These are phyloP conservation scores for Radiomyces spectabilis DNA, from an alignment of 192 early-diverging fungal species.

Conservation along the genomic window DNA sequence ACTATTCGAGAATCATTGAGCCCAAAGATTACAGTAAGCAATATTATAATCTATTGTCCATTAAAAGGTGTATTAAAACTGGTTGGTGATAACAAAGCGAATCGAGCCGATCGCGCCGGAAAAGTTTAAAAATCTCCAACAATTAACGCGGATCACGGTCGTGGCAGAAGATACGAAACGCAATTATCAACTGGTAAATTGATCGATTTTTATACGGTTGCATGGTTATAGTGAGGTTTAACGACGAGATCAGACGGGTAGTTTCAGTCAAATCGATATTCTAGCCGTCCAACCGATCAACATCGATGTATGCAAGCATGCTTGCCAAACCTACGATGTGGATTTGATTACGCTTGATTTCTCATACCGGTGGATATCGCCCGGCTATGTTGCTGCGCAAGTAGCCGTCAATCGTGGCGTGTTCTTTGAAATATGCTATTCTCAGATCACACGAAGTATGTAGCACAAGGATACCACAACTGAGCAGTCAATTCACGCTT, in stretches of 20 bases:
- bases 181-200: not conserved
- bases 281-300: constrained; percentile 64
- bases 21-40: too few relatives aligned
- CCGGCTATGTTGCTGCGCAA: constrained; percentile 62
- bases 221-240: too few relatives aligned
- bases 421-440: constrained; percentile 73
- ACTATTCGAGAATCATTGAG: too few relatives aligned
- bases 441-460: constrained; percentile 56
- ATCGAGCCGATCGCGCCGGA: not conserved
- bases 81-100: not conserved
- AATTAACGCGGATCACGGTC: not conserved
- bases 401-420: constrained; percentile 63
- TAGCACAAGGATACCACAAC: not conserved
- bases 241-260: too few relatives aligned
- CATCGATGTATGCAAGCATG: constrained; percentile 65
- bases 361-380: too few relatives aligned
- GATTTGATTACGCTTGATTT: constrained; percentile 75
- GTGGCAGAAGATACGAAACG: not conserved
- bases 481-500: not conserved
- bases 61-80: too few relatives aligned
- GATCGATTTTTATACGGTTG: too few relatives aligned
- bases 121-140: not conserved
- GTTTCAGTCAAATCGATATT: constrained; percentile 46
- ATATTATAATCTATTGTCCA: too few relatives aligned
- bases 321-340: constrained; percentile 59